Base-by-base conservation (phyloP, 768 basidiomycete species). In the Mycena galericulata region DNA sequence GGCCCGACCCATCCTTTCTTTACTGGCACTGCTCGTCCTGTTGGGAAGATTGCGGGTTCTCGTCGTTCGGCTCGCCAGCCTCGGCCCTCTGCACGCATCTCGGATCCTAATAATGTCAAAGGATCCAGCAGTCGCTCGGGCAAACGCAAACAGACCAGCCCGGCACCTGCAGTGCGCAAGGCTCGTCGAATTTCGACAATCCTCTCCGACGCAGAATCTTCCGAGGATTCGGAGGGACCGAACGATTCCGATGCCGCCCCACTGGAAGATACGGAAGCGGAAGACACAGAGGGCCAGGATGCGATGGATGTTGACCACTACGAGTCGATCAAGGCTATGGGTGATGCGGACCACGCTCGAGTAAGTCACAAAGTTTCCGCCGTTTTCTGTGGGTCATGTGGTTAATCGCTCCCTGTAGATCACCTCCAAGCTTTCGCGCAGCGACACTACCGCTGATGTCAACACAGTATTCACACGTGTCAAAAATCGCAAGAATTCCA, bases 281-380 rank as follows among this genome's bases (percentile, higher is more conserved):
- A 4, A 26, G 56, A 26, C 2, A 15, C 9, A 11, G 26, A 57
- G 29, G 36, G 32, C n/a, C 53, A 38, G 36, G 61, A 62, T 22
- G 50, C 20, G 3, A 51, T 51, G 36, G 60, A 41, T 30, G 11
- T 53, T 4, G 50, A 62, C 3, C 2, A 61, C 11, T 62, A 62
- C 30, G 5, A 54, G 14, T 53, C 61, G 11, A 30, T 62, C n/a
- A 53, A 62, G n/a, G 51, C 51, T 6, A 53, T 62, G 50, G 61
- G 26, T 2, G 61, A 62, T 54, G 50, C 61, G 2, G 61, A 62
- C 29, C 50, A 62, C 20, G 50, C 59, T 3, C 30, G 30, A 36
- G 38, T 61, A n/a, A n/a, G n/a, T n/a, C n/a, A n/a, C n/a, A n/a
- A n/a, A n/a, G 15, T 18, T 20, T 49, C 11, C 6, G 24, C n/a